Evolutionary conservation across 148 eudicot species (phyloP), one percentile per base, ranked within the genome.

Genomic region (Pharnaceum exiguum): DNA sequence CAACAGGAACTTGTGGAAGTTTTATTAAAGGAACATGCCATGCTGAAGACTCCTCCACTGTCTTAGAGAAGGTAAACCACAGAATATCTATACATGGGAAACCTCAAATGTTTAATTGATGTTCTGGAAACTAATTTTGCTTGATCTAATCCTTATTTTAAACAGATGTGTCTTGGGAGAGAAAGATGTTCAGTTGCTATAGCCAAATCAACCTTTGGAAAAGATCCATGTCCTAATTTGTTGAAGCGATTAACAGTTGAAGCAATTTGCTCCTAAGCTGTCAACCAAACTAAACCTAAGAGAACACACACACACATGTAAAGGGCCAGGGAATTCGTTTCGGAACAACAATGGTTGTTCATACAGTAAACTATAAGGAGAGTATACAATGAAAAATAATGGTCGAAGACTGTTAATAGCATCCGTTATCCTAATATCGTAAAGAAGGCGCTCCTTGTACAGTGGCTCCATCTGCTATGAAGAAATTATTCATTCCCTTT

Each of bases 1-100:
- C 91, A 23, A 66, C 47, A 4, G 91, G 91, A 26, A 65, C 78
- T 50, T 85, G 91, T 75, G 87, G 87, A 65, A 79, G 72, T 63
- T 85, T 79, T 35, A 29, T 32, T 36, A 55, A 72, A 45, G 87
- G 87, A 36, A 39, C 56, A 7, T 85, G 91, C 65, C 91, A 85
- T 51, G 80, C 91, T 7, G 58, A 68, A 38, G 65, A 63, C 69
- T 63, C 91, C 12, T 77, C 60, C 16, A 60, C 68, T 26, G 27
- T 76, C 15, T 26, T 86, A 42, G 80, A 83, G 65, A 80, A 86
- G 82, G 95, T 70, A 66, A 38, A 35, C 19, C 39, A 40, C 21
- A 23, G 7, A 35, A 12, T 35, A 12, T 19, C 26, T 47, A 27
- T 30, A 21, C 9, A 7, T 27, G 4, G 5, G 9, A 26, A 26